These are phyloP conservation scores for Cyclostephanos tholiformis DNA, from an alignment of 108 stramenopile genomes.

Conservation along the genomic window DNA sequence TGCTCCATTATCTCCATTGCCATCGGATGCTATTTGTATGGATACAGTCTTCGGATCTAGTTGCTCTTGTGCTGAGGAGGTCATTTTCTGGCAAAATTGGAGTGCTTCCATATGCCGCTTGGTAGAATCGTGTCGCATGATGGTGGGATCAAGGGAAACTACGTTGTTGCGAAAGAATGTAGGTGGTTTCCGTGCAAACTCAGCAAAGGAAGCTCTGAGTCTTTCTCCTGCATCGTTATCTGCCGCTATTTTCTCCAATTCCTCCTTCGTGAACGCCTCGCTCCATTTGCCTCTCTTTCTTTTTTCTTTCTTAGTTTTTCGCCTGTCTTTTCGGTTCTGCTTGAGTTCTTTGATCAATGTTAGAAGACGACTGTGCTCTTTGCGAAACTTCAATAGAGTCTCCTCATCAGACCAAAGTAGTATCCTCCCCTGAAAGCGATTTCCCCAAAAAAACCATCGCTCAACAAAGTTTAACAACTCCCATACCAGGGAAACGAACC, in stretches of 20 bases:
- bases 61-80: conserved; percentile 8
- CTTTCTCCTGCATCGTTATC: conserved; percentile 16
- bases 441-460: conserved; percentile 20
- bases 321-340: conserved; percentile 24
- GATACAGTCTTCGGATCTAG: conserved; percentile 16
- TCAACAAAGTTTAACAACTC: conserved; percentile 10
- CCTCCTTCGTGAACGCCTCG: conserved; percentile 5
- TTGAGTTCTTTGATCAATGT: conserved; percentile 23
- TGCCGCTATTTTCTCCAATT: conserved; percentile 19
- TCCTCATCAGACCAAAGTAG: conserved; percentile 28
- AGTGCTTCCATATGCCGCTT: conserved; percentile 32
- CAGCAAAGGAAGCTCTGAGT: conserved; percentile 13
- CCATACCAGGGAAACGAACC: not conserved
- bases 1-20: not conserved
- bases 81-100: conserved; percentile 42
- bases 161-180: conserved; percentile 28
- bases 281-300: conserved; percentile 26
- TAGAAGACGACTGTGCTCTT: conserved; percentile 23
- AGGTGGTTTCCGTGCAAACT: conserved; percentile 32
- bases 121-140: conserved; percentile 19
- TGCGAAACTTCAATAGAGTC: conserved; percentile 31
- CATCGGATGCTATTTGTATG: conserved; percentile 3
- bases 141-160: not conserved
- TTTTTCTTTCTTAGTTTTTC: conserved; percentile 17
- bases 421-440: conserved; percentile 20